Evolutionary conservation across 176 grass and related monocot species (phyloP).

Genomic region (Musa troglodytarum): DNA sequence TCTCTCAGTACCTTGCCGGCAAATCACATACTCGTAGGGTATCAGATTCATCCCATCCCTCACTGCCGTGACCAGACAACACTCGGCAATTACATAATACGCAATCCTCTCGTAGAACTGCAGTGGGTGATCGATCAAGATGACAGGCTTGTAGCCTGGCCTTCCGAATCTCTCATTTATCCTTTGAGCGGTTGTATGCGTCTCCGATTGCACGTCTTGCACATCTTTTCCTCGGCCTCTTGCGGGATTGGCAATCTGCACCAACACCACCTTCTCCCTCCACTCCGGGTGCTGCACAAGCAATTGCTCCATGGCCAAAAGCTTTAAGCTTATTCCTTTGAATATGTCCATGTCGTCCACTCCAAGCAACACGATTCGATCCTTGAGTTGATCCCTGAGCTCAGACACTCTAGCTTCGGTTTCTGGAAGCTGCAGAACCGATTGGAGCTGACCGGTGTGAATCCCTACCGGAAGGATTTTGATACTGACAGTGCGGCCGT

Average conservation of each 20-base stretch:
- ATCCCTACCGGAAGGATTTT: conserved; percentile 48
- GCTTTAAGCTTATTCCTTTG: conserved; percentile 55
- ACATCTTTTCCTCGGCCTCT: conserved; percentile 39
- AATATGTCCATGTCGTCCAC: conserved; percentile 66
- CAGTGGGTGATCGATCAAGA: conserved; percentile 37
- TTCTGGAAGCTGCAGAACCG: conserved; percentile 25
- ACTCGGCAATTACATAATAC: conserved; percentile 44
- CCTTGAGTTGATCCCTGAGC: conserved; percentile 28
- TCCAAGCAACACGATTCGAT: conserved; percentile 34
- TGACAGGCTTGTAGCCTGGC: conserved; percentile 31
- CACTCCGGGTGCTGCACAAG: conserved; percentile 42
- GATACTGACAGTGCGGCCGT: conserved; percentile 45
- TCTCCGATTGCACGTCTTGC: conserved; percentile 40
- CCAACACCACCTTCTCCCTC: conserved; percentile 40
- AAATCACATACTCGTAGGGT: conserved; percentile 50
- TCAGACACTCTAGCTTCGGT: conserved; percentile 26
- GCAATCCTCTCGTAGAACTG: conserved; percentile 51
- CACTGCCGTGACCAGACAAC: conserved; percentile 50
- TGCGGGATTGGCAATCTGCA: conserved; percentile 47
- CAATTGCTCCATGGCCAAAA: conserved; percentile 46
- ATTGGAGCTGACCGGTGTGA: conserved; percentile 39
- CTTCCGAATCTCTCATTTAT: conserved; percentile 38
- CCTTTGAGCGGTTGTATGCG: conserved; percentile 23
- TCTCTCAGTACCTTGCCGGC: conserved; percentile 30
- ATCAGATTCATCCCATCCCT: conserved; percentile 60